These are phyloP conservation scores for Agarophyton chilense DNA, from an alignment of 23 red algal genomes.

Conservation along the genomic window DNA sequence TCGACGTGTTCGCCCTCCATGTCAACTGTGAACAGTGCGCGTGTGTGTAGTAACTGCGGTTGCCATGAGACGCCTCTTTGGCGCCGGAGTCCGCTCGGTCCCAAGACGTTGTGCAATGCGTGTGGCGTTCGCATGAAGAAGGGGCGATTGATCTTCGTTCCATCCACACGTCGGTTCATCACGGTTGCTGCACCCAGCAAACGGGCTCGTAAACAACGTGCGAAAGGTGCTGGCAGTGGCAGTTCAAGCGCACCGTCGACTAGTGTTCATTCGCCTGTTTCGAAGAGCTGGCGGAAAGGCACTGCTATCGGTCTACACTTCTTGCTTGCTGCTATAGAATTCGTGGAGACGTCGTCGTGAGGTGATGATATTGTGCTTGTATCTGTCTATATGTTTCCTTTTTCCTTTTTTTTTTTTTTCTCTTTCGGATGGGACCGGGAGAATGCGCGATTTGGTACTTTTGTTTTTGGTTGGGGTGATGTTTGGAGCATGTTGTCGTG, in stretches of 20 bases:
- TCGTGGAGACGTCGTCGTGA: slow-evolving; percentile 41
- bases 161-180: slow-evolving; percentile 30
- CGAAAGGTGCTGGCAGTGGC: not conserved
- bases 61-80: slow-evolving; percentile 91
- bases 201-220: not conserved
- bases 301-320: slow-evolving; percentile 36
- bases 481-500: not conserved
- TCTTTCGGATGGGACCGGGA: not conserved
- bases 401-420: not conserved
- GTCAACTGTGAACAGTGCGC: not conserved
- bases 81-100: slow-evolving; percentile 86
- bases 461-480: not conserved
- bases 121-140: slow-evolving; percentile 98
- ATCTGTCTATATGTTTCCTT: not conserved
- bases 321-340: slow-evolving; percentile 53
- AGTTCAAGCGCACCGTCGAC: not conserved
- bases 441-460: no score
- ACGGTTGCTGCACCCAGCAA: slow-evolving; percentile 35
- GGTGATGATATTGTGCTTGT: not conserved
- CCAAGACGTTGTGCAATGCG: slow-evolving; percentile 96
- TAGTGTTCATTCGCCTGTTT: not conserved
- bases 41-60: slow-evolving; percentile 77
- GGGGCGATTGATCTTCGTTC: slow-evolving; percentile 67
- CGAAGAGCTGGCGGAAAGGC: slow-evolving; percentile 28
- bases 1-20: no score